Evolutionary conservation across 208 protist species (phyloP).

Genomic region (Acanthamoeba polyphaga): DNA sequence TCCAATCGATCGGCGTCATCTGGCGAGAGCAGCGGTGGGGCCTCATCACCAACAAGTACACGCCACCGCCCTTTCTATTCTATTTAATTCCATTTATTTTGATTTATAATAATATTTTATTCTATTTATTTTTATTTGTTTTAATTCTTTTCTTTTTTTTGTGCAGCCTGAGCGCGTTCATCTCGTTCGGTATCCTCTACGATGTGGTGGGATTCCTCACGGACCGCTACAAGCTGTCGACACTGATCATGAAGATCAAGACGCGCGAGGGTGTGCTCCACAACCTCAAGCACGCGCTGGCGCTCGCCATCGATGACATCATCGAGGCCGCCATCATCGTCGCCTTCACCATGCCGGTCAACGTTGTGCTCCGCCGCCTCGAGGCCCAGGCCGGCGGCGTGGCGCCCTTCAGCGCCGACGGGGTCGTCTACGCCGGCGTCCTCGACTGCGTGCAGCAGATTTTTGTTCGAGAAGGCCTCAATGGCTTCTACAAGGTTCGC

Average conservation of each 20-base stretch:
- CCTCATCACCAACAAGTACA: conserved; percentile 21
- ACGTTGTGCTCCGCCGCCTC: background rate
- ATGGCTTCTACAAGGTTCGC: conserved; percentile 30
- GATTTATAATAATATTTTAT: background rate
- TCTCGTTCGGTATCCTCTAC: conserved; percentile 9
- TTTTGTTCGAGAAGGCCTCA: conserved; percentile 4
- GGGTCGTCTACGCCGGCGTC: background rate
- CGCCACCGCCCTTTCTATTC: background rate
- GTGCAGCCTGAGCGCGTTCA: background rate
- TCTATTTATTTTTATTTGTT: background rate
- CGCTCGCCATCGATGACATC: conserved; percentile 33
- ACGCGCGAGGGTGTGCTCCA: background rate
- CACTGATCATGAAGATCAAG: conserved; percentile 29
- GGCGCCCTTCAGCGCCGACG: background rate
- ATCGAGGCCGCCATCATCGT: conserved; percentile 30
- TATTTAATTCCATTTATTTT: background rate
- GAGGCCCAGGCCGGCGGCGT: conserved; percentile 7
- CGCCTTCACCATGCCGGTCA: conserved; percentile 17
- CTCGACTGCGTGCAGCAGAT: conserved; percentile 7
- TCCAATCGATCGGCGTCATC: conserved; percentile 9
- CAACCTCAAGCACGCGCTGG: conserved; percentile 33
- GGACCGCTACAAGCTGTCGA: conserved; percentile 39
- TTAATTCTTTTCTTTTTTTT: background rate
- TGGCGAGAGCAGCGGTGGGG: background rate
- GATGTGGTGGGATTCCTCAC: conserved; percentile 29